Evolutionary conservation across 257 asterid species (phyloP).

Genomic region (Nicotiana knightiana): DNA sequence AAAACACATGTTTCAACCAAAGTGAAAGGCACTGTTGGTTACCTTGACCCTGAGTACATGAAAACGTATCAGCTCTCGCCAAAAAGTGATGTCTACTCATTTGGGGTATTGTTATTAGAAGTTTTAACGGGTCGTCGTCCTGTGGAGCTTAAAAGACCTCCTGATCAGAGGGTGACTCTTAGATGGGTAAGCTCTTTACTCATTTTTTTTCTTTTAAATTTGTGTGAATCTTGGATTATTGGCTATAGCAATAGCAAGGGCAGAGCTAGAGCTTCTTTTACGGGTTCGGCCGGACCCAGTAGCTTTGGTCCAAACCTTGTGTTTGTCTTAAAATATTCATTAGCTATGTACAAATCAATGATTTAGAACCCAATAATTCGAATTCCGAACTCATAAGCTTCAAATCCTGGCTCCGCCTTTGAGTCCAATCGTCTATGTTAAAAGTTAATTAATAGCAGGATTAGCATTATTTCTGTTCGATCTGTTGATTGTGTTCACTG

Average conservation of each 20-base stretch:
- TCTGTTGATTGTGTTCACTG: neutral
- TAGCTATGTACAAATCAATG: no score
- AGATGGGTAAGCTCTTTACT: conserved; percentile 65
- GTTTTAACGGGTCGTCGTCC: conserved; percentile 91
- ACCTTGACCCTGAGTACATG: conserved; percentile 98
- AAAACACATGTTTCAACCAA: conserved; percentile 78
- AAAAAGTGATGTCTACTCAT: conserved; percentile 94
- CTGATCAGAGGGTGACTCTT: conserved; percentile 78
- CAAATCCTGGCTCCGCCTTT: no score
- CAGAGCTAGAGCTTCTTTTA: no score
- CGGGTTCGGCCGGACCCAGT: no score
- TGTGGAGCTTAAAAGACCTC: conserved; percentile 63
- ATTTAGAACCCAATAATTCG: no score
- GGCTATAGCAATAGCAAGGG: neutral
- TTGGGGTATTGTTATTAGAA: conserved; percentile 80
- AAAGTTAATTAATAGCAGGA: neutral
- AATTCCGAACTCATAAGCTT: no score
- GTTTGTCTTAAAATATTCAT: no score
- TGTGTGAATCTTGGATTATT: neutral
- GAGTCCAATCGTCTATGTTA: neutral
- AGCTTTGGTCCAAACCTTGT: no score
- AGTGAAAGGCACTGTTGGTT: conserved; percentile 96
- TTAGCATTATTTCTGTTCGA: neutral
- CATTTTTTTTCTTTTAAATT: neutral
- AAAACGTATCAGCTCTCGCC: conserved; percentile 76